Conservation (phyloP, 176 grass and related monocot species). For the Alloteropsis semialata region DNA sequence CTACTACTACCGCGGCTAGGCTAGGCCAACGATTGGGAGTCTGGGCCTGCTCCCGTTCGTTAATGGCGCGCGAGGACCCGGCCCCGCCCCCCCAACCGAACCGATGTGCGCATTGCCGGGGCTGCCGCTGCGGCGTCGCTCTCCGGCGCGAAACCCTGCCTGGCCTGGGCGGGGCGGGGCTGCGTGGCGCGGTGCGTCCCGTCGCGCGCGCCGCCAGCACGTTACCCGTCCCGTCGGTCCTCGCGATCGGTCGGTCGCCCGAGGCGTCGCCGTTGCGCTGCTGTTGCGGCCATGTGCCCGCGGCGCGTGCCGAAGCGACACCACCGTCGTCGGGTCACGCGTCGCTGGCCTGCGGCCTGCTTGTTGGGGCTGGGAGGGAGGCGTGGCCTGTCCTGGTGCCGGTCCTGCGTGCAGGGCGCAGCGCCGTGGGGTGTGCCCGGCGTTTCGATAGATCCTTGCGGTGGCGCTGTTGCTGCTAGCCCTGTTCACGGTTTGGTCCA, state of each 20-base stretch:
- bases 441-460: no score
- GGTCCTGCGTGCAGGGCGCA: neutral
- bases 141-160: conserved; percentile 32
- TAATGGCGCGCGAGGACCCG: neutral
- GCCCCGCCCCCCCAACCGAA: conserved; percentile 26
- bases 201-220: neutral
- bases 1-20: neutral
- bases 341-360: conserved; percentile 11
- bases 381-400: neutral
- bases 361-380: no score
- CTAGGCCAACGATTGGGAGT: neutral
- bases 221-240: neutral
- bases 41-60: neutral
- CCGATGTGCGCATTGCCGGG: neutral
- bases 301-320: neutral
- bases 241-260: neutral
- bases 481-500: no score
- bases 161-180: neutral
- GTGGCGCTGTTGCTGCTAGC: no score
- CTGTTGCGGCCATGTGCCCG: conserved; percentile 38
- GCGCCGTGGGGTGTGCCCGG: no score
- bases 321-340: conserved; percentile 1
- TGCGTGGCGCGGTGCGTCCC: neutral
- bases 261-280: neutral
- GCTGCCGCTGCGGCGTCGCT: conserved; percentile 26